Evolutionary conservation across 2,329 filamentous ascomycete genomes (phyloP), one percentile per base, ranked within the genome.

Genomic region (Fusarium irregulare): DNA sequence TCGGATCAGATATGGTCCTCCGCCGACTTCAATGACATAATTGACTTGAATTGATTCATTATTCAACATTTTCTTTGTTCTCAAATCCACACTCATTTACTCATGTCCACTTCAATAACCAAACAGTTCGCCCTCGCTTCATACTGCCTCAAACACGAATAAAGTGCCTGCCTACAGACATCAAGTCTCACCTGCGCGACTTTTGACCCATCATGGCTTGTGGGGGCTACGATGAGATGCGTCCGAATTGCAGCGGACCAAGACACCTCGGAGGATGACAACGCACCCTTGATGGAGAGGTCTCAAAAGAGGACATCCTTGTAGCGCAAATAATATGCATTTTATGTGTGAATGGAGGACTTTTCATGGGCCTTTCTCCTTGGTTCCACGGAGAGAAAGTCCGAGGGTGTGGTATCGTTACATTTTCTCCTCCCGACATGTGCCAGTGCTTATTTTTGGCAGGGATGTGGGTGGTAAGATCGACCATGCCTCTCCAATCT

Each of bases 121-220:
- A 59, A 57, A 59, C 27, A 47, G 16, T 23, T 40, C 51, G 44
- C 61, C 42, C 53, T 66, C 67, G 32, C 59, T 30, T 64, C 30
- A 44, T 49, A 28, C 46, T 47, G 48, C 64, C 34, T 37, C 34
- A 18, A 37, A 12, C 34, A 6, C 34, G 34, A 37, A 37, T 12
- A n/a, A 37, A 37, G 34, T 37, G 16, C 21, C 20, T 37, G 21
- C 16, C 21, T 37, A 37, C 18, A 51, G 20, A 27, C 32, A 18
- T 25, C 6, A 34, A 50, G 66, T 54, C 66, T 66, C 48, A 70
- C 40, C 37, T 74, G 73, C 71, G 72, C 71, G 72, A 73, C 73
- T 75, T 74, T 74, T 64, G 25, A 32, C 14, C 34, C 27, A 49
- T 50, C 56, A 51, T 49, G 40, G 34, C 56, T 41, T 48, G 54